A percentile compares a stretch with the other conserved stretches of the same genome.
These are phyloP conservation scores for Achlya hypogyna DNA, from an alignment of 352 stramenopile species.

Conservation along the genomic window DNA sequence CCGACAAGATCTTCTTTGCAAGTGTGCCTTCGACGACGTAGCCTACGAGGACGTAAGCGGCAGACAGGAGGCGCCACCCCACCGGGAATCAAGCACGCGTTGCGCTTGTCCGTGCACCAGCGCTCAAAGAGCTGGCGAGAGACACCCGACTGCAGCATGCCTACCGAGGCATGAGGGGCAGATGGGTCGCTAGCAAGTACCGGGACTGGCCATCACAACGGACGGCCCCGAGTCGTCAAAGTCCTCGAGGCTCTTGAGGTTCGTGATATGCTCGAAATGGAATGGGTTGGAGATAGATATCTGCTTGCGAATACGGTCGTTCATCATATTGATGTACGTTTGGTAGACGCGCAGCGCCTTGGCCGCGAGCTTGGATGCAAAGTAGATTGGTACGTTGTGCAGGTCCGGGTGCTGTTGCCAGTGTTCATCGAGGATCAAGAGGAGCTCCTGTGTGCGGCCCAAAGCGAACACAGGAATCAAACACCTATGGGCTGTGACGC, in stretches of 20 bases:
- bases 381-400: constrained; percentile 98
- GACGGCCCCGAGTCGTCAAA: constrained; percentile 97
- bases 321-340: constrained; percentile 99
- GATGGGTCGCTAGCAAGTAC: constrained; percentile 21
- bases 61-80: neutral
- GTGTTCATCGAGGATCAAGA: constrained; percentile 99
- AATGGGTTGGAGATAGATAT: constrained; percentile 98
- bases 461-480: constrained; percentile 98
- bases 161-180: neutral
- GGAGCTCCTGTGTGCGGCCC: constrained; percentile 96
- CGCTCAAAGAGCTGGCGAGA: constrained; percentile 96
- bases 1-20: constrained; percentile 94
- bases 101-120: constrained; percentile 96
- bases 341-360: constrained; percentile 97
- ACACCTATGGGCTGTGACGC: constrained; percentile 33
- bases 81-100: constrained; percentile 97
- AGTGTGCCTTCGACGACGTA: constrained; percentile 98
- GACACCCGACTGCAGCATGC: constrained; percentile 97
- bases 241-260: constrained; percentile 94
- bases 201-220: constrained; percentile 97
- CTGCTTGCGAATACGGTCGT: constrained; percentile 93
- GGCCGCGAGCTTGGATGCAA: constrained; percentile 94
- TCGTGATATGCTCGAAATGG: constrained; percentile 95
- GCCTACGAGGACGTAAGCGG: constrained; percentile 24
- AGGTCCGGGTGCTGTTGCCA: constrained; percentile 92